Conservation (phyloP, 2,329 filamentous ascomycete species). For the Fusarium mexicanum region DNA sequence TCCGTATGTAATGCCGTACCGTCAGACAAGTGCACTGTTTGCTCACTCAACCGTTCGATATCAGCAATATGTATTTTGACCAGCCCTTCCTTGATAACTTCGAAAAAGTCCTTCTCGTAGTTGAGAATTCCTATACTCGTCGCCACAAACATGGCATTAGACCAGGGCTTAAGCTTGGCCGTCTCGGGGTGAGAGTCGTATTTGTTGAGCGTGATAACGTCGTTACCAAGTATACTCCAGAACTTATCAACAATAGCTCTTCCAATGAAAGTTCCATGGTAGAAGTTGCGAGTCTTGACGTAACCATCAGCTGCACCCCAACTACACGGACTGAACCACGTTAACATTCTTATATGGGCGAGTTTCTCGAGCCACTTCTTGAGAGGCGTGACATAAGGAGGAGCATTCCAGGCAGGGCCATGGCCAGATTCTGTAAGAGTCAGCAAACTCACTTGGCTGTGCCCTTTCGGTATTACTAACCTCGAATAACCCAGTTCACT, state of each 20-base stretch:
- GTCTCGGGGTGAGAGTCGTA: conserved; percentile 55
- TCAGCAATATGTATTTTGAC: conserved; percentile 60
- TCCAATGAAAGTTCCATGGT: conserved; percentile 62
- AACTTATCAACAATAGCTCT: conserved; percentile 54
- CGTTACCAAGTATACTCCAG: conserved; percentile 58
- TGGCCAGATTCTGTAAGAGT: conserved; percentile 51
- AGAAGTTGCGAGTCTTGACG: conserved; percentile 55
- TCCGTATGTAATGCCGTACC: conserved; percentile 54
- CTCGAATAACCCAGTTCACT: conserved; percentile 69
- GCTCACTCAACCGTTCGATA: conserved; percentile 51
- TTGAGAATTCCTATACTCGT: conserved; percentile 63
- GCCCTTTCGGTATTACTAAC: conserved; percentile 39
- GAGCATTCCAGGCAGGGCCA: conserved; percentile 65
- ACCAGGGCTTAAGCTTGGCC: conserved; percentile 53
- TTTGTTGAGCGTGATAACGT: conserved; percentile 56
- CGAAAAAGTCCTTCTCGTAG: conserved; percentile 60
- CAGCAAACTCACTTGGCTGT: conserved; percentile 7
- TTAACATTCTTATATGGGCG: conserved; percentile 62
- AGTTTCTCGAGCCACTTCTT: conserved; percentile 71
- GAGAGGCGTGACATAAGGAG: conserved; percentile 68
- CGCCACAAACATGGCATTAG: conserved; percentile 58
- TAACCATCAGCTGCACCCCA: conserved; percentile 69
- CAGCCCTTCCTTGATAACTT: conserved; percentile 58
- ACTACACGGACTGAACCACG: conserved; percentile 73
- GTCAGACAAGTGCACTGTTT: conserved; percentile 54